phyloP scores from a whole-genome alignment of 805 yeast genomes.

The Candida insectalens region DNA sequence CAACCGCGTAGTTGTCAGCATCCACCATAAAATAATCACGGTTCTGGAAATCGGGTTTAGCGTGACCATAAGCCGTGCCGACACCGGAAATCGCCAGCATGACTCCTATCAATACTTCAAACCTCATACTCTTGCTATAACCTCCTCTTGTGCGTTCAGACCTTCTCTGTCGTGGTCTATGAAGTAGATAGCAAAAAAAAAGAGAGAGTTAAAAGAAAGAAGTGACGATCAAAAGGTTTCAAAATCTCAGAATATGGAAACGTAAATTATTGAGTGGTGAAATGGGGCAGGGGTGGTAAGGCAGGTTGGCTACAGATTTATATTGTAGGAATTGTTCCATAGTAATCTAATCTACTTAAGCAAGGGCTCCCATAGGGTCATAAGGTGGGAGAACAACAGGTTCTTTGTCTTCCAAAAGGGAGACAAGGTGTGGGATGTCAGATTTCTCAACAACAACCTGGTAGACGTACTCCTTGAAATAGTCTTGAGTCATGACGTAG shows the following conservation, averaged over 20 bases:
- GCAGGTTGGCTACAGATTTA: no score
- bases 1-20: constrained; percentile 12
- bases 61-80: neutral
- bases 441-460: constrained; percentile 55
- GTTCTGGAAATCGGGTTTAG: constrained; percentile 34
- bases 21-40: constrained; percentile 60
- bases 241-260: no score
- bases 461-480: constrained; percentile 66
- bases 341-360: constrained; percentile 22
- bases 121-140: no score
- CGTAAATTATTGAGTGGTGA: no score
- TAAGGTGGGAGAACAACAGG: constrained; percentile 61
- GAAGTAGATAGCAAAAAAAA: no score
- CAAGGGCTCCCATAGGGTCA: constrained; percentile 77
- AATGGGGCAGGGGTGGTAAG: no score
- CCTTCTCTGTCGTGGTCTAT: no score
- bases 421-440: constrained; percentile 34
- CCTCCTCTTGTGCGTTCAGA: no score
- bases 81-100: no score
- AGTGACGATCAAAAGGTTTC: neutral
- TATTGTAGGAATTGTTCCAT: no score
- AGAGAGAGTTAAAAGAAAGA: neutral
- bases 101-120: no score
- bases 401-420: constrained; percentile 29
- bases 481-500: constrained; percentile 63